Evolutionary conservation across 495 filamentous ascomycete genomes (phyloP), one percentile per base, ranked within the genome.

Genomic region (Entonaema liquescens): DNA sequence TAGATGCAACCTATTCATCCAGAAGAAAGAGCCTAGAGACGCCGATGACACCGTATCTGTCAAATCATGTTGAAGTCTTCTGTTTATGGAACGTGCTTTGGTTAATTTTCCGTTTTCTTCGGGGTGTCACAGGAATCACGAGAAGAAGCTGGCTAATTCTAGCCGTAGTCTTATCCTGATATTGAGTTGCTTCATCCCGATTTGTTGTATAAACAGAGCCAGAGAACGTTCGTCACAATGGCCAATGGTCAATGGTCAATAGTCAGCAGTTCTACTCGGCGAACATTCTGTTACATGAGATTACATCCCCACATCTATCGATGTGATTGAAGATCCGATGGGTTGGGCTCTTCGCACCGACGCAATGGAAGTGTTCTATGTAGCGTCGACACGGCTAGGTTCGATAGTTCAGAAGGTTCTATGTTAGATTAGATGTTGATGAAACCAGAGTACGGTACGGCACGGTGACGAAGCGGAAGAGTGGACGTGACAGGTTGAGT

Each of bases 1-100:
- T 33, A 60, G 57, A 65, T 68, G 62, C 65, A 73, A 68, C 70
- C 70, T 61, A 69, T 68, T 69, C 62, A 69, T 62, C 70, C 65
- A 73, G 29, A 67, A 5, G 57, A 29, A 65, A 65, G 29, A 68
- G 65, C 56, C 61, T 61, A 54, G 65, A 59, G 65, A 69, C 33
- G 57, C 57, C 52, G 38, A 69, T 61, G 65, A 38, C 33, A 62
- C 38, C 13, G 25, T 38, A 52, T 40, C 23, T 13, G 40, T 66
- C 70, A 40, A 73, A 73, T 73, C 65, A 72, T 2, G 54, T 65
- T 15, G 23, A 31, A 28, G 49, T 15, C 17, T 53, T 57, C 56
- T 73, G 61, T 73, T 62, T 68, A 69, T 63, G 65, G 62, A 62
- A 62, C 62, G 49, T 58, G 52, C 57, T 58, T 36, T 42, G 19